These are phyloP conservation scores for Solanum ahanhuiri DNA, from an alignment of 257 asterid species.

Conservation along the genomic window DNA sequence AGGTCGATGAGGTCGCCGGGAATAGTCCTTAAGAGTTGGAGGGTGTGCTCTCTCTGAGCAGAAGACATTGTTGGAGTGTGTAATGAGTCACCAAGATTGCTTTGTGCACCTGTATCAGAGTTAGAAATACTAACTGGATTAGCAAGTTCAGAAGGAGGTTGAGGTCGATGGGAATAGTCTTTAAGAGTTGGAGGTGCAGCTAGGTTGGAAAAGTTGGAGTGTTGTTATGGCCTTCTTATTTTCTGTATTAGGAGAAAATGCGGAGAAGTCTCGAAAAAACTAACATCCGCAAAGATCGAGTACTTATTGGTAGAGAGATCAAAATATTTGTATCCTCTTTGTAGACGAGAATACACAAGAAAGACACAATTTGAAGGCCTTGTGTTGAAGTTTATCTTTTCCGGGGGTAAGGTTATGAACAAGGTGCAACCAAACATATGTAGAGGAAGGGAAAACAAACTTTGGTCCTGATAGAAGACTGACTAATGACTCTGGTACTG, in stretches of 20 bases:
- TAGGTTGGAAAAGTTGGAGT: neutral
- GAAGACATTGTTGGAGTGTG: neutral
- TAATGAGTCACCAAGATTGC: neutral
- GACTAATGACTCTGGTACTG: no score
- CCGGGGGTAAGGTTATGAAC: neutral
- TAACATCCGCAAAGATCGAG: neutral
- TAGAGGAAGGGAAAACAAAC: no score
- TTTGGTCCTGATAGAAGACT: no score
- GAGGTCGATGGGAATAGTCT: neutral
- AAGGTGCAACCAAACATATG: neutral
- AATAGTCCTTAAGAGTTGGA: no score
- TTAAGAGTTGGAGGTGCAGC: neutral
- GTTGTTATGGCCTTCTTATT: neutral
- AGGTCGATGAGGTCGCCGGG: no score
- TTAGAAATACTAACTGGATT: neutral
- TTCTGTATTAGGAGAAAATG: neutral
- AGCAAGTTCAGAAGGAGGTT: neutral
- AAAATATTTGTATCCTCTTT: neutral
- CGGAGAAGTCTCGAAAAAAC: neutral
- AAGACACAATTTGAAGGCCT: neutral
- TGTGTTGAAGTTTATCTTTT: neutral
- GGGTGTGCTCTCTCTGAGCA: no score
- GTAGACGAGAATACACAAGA: neutral
- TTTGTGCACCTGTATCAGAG: neutral
- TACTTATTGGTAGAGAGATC: neutral